Evolutionary conservation across 257 asterid genomes (phyloP).

Genomic region (Coffea eugenioides): DNA sequence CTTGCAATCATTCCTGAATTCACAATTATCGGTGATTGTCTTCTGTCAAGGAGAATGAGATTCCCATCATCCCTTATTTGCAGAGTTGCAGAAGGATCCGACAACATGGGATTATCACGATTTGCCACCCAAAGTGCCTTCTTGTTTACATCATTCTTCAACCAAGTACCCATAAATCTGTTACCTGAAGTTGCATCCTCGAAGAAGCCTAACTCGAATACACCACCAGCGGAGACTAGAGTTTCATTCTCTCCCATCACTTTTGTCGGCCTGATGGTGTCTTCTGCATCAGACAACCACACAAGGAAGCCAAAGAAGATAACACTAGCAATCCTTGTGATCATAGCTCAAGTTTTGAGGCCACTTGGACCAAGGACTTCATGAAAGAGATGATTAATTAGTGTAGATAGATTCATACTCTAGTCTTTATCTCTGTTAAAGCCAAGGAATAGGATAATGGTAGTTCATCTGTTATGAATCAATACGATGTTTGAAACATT

Average conservation of each 20-base stretch:
- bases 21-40: not conserved
- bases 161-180: constrained; percentile 2
- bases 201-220: constrained; percentile 7
- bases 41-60: not conserved
- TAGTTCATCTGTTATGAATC: not conserved
- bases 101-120: constrained; percentile 7
- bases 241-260: not conserved
- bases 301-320: constrained; percentile 2
- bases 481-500: not conserved
- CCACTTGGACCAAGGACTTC: not conserved
- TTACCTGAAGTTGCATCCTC: constrained; percentile 1
- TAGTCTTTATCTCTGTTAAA: not conserved
- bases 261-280: not conserved
- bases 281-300: not conserved
- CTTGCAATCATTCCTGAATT: not conserved
- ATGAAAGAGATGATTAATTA: not conserved
- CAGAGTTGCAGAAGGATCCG: not conserved
- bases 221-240: not conserved
- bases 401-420: not conserved
- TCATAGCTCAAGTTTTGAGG: not conserved
- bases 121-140: constrained; percentile 6
- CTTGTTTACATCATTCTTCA: constrained; percentile 6
- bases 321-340: not conserved
- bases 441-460: not conserved
- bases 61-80: constrained; percentile 9